Percentiles rank a stretch among this genome's conserved stretches.
Conservation (phyloP, 306 rosid genomes). For the Pueraria montana region DNA sequence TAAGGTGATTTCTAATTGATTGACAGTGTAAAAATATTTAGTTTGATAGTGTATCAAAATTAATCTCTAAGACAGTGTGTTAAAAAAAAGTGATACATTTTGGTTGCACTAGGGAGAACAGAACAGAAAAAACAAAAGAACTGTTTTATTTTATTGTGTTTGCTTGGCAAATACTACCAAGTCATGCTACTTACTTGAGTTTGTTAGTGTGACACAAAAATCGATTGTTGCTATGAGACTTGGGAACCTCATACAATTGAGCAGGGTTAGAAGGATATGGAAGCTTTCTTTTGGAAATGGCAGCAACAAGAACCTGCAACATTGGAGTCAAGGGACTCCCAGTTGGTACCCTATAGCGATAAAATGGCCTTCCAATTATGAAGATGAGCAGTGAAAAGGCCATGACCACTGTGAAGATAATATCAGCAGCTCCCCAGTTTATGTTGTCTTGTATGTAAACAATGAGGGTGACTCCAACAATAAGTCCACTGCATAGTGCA, state of each 20-base stretch:
- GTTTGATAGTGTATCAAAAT: neutral
- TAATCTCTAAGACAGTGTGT: neutral
- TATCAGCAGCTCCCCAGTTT: conserved; percentile 81
- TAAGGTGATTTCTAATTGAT: neutral
- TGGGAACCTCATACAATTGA: conserved; percentile 69
- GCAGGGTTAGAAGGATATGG: conserved; percentile 67
- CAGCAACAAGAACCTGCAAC: conserved; percentile 87
- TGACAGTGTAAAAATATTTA: neutral
- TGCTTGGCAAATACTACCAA: neutral
- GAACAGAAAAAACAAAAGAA: neutral
- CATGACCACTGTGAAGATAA: conserved; percentile 75
- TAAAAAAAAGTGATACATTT: neutral
- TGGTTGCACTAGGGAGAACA: neutral
- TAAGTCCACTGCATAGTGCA: conserved; percentile 80
- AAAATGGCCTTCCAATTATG: conserved; percentile 70
- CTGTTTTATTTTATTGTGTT: neutral
- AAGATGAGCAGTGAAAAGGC: conserved; percentile 75
- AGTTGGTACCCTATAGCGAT: conserved; percentile 67
- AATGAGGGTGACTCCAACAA: conserved; percentile 83
- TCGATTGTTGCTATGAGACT: conserved; percentile 51
- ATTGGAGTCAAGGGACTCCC: conserved; percentile 98
- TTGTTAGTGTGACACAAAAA: conserved; percentile 76
- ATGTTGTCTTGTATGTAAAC: conserved; percentile 86
- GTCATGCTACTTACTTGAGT: conserved; percentile 67
- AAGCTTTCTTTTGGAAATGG: conserved; percentile 72